Conservation (phyloP, 345 rosid species). For the Stellera chamaejasme region DNA sequence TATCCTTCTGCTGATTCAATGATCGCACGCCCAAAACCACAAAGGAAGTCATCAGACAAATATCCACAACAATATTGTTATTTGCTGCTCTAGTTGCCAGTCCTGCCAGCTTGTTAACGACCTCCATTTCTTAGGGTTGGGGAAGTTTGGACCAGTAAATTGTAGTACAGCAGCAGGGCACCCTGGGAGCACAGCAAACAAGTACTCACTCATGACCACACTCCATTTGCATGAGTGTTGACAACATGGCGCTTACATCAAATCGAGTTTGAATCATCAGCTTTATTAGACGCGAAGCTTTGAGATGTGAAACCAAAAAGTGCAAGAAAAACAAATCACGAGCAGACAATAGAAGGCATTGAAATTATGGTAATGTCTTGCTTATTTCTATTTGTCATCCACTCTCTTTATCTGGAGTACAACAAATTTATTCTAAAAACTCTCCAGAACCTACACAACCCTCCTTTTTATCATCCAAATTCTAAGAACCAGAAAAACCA, state of each 20-base stretch:
- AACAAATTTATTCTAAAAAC: no score
- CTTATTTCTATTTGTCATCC: no score
- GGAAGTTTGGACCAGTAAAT: neutral
- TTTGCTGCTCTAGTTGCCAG: conserved; percentile 35
- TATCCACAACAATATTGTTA: conserved; percentile 50
- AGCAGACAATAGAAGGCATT: no score
- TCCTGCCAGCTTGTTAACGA: conserved; percentile 32
- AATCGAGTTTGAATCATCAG: conserved; percentile 3
- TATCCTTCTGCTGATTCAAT: conserved; percentile 48
- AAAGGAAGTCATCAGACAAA: conserved; percentile 45
- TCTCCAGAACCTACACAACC: no score
- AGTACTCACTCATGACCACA: neutral
- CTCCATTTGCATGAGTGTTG: no score
- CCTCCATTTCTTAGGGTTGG: conserved; percentile 17
- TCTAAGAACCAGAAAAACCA: no score
- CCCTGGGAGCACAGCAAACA: neutral
- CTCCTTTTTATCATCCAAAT: no score
- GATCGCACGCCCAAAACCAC: conserved; percentile 49
- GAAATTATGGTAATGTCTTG: no score
- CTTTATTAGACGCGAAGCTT: neutral
- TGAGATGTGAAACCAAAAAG: no score
- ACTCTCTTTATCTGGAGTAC: no score
- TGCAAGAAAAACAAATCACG: no score
- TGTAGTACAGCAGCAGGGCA: no score
- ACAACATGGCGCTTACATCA: neutral